Base-by-base conservation (phyloP, 208 protist genomes). In the Trypanosoma lewisi region DNA sequence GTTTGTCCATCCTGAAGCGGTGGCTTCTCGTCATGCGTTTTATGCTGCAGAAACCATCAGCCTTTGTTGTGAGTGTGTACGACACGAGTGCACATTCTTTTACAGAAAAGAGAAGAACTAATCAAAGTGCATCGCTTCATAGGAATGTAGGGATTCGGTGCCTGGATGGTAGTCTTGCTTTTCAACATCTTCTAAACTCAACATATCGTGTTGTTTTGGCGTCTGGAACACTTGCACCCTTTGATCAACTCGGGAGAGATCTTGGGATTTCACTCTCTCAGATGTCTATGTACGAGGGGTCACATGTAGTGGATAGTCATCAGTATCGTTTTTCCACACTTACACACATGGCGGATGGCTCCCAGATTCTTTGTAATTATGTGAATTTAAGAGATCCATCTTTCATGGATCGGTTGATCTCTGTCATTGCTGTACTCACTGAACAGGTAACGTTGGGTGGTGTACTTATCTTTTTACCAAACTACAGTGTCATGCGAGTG, bases 401-500 rank as follows among this genome's bases (percentile, higher is more conserved):
- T 25, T 94, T 92, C 57, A 39, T 89, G 9, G 49, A 53, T 27
- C 58, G 64, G 7, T 55, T 97, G 6, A 82, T 82, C 1, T 25
- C 34, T 21, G 52, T 67, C 8, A 67, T 89, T 23, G 19, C 93
- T 27, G 34, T 53, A 21, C 69, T 95, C n/a, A 33, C 83, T 14
- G 53, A 62, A 16, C 60, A 73, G 23, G 68, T 84, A 19, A 55
- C 83, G 14, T 80, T 77, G 34, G 81, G 91, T 63, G 97, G 96
- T 16, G 62, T 98, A 7, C 75, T 99, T 3, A 83, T 98, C 19
- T 98, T 99, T 73, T 95, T 97, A 23, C 96, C 96, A 2, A 93
- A 89, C 67, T 88, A 91, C 68, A 47, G 19, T 16, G 65, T 84
- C 9, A 54, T 86, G 62, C 51, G 73, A 12, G n/a, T 27, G 3